A percentile compares a stretch with the other conserved stretches of the same genome.
These are phyloP conservation scores for Paraconiothyrium sp. DNA, from an alignment of 2,329 filamentous ascomycete species.

Conservation along the genomic window DNA sequence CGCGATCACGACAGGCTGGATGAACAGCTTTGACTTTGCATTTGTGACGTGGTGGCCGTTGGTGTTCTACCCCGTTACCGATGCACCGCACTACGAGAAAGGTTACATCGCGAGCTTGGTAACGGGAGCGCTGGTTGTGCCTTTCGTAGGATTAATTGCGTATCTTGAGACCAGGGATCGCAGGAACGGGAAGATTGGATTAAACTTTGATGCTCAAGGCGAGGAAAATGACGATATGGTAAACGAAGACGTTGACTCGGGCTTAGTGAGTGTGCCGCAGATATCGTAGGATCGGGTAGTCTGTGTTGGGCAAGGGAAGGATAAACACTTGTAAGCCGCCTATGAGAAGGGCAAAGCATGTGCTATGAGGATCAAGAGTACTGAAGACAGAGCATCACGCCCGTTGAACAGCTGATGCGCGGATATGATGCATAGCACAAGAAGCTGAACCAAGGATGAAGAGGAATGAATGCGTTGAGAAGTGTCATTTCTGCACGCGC, in stretches of 20 bases:
- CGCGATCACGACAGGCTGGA: conserved; percentile 6
- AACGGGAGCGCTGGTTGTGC: conserved; percentile 5
- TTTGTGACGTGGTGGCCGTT: conserved; percentile 13
- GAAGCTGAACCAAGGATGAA: not conserved
- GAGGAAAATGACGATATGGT: not conserved
- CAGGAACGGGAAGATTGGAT: not conserved
- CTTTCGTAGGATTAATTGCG: conserved; percentile 2
- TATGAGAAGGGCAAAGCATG: no score
- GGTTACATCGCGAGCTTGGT: conserved; percentile 1
- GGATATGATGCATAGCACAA: no score
- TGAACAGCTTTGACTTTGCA: conserved; percentile 9
- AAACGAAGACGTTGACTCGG: not conserved
- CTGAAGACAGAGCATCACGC: no score
- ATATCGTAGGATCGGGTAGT: not conserved
- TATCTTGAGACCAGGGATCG: conserved; percentile 4
- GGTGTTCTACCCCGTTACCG: conserved; percentile 5
- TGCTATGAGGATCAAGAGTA: no score
- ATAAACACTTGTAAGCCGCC: no score
- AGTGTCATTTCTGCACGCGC: not conserved
- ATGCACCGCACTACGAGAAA: conserved; percentile 8
- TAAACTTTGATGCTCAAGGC: not conserved
- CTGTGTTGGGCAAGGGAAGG: not conserved
- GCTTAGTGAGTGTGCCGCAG: conserved; percentile 4
- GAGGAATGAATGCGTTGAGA: not conserved
- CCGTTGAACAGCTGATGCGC: no score